Percentiles rank a stretch among this genome's conserved stretches.
Conservation (phyloP, 2,329 filamentous ascomycete species). For the Corinectria fuckeliana region DNA sequence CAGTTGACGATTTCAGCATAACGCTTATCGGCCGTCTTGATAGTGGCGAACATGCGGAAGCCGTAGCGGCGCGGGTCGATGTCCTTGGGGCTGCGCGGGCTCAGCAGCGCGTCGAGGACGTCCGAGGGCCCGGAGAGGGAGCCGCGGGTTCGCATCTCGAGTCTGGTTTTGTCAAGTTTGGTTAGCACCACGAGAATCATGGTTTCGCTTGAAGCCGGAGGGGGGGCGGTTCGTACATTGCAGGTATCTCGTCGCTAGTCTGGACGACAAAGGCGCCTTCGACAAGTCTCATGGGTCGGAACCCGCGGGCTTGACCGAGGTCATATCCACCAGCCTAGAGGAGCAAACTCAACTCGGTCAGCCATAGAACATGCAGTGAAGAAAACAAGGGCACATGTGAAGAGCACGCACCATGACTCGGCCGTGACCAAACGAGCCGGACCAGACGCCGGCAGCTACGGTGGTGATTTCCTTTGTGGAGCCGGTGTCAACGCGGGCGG, state of each 20-base stretch:
- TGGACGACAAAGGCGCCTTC: conserved; percentile 58
- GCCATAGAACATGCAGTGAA: conserved; percentile 19
- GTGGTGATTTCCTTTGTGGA: conserved; percentile 57
- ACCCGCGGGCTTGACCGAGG: conserved; percentile 49
- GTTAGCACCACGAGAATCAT: conserved; percentile 7
- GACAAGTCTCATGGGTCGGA: conserved; percentile 50
- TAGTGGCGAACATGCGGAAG: conserved; percentile 56
- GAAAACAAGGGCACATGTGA: not conserved
- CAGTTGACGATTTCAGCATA: conserved; percentile 57
- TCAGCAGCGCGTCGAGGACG: conserved; percentile 49
- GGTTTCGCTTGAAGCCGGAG: not conserved
- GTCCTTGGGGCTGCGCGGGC: conserved; percentile 45
- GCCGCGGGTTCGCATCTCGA: conserved; percentile 55
- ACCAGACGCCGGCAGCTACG: conserved; percentile 55
- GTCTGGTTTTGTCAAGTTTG: conserved; percentile 28
- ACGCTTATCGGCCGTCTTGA: conserved; percentile 57
- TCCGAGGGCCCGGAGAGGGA: conserved; percentile 56
- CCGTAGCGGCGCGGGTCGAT: conserved; percentile 53
- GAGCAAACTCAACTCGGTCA: conserved; percentile 31
- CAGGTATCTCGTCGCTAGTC: conserved; percentile 54
- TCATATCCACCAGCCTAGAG: conserved; percentile 51
- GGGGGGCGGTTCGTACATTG: conserved; percentile 43
- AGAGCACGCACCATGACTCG: conserved; percentile 50
- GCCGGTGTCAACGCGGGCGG: conserved; percentile 51
- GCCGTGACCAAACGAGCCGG: conserved; percentile 56